Percentiles rank a stretch among this genome's conserved stretches.
Conservation (phyloP, 192 early-diverging fungal species). For the Umbelopsis isabellina region DNA sequence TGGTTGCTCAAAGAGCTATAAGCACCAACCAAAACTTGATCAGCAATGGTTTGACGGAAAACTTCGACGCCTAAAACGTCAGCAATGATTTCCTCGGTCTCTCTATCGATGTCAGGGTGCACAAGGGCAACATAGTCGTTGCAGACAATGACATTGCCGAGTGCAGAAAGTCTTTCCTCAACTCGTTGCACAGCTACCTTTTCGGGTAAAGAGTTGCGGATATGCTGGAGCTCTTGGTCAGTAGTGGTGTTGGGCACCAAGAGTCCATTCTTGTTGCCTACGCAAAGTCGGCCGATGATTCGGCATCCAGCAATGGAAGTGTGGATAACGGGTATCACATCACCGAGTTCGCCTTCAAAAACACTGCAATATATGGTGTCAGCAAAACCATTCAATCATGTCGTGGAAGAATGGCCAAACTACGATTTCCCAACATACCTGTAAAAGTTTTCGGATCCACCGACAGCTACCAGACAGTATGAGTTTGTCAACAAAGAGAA, state of each 20-base stretch:
- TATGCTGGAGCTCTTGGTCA: slow-evolving; percentile 97
- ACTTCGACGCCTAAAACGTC: slow-evolving; percentile 98
- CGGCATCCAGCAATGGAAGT: slow-evolving; percentile 96
- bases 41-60: slow-evolving; percentile 97
- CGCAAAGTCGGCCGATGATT: slow-evolving; percentile 93
- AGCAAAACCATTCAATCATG: not conserved
- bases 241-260: slow-evolving; percentile 95
- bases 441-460: slow-evolving; percentile 99
- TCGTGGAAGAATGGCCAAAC: not conserved
- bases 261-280: slow-evolving; percentile 92
- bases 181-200: slow-evolving; percentile 92
- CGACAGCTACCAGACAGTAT: slow-evolving; percentile 95
- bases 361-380: slow-evolving; percentile 59
- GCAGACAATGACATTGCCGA: slow-evolving; percentile 99
- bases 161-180: slow-evolving; percentile 95
- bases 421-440: slow-evolving; percentile 53
- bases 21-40: slow-evolving; percentile 94
- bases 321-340: slow-evolving; percentile 96
- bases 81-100: slow-evolving; percentile 99
- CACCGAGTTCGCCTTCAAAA: slow-evolving; percentile 93
- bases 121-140: slow-evolving; percentile 99
- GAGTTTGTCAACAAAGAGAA: slow-evolving; percentile 98
- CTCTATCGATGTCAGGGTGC: slow-evolving; percentile 97
- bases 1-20: slow-evolving; percentile 98
- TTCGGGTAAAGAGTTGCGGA: slow-evolving; percentile 96